These are phyloP conservation scores for Trichoderma asperelloides DNA, from an alignment of 495 filamentous ascomycete species.

Conservation along the genomic window DNA sequence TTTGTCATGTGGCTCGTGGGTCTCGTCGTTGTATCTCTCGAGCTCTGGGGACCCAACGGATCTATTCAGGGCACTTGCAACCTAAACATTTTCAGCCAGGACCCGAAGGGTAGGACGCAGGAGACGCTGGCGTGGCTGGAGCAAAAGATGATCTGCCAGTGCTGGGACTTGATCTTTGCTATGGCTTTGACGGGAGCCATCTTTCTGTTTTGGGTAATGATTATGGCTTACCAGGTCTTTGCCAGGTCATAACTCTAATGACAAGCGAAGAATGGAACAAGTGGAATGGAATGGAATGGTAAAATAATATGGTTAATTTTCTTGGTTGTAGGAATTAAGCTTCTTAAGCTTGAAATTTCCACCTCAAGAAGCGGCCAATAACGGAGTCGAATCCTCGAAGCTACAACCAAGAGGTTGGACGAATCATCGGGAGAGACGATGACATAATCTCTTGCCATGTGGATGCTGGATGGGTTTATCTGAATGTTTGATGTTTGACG, in stretches of 20 bases:
- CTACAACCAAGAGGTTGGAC: background rate
- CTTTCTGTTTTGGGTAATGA: slow-evolving; percentile 89
- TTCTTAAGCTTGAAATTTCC: background rate
- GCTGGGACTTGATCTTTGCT: slow-evolving; percentile 55
- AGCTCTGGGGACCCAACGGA: slow-evolving; percentile 72
- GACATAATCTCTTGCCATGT: background rate
- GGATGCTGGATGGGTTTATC: background rate
- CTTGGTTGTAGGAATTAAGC: background rate
- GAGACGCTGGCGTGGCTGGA: slow-evolving; percentile 78
- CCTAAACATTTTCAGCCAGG: slow-evolving; percentile 52
- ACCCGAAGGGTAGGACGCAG: slow-evolving; percentile 51
- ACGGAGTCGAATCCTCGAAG: slow-evolving; percentile 11
- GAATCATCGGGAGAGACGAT: background rate
- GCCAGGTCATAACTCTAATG: slow-evolving; percentile 31
- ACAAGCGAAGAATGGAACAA: background rate
- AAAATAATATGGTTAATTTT: background rate
- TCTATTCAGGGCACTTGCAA: slow-evolving; percentile 76
- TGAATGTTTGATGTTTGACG: background rate
- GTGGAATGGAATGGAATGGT: background rate
- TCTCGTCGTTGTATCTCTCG: slow-evolving; percentile 78
- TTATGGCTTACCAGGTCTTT: slow-evolving; percentile 86
- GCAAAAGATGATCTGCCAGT: slow-evolving; percentile 71
- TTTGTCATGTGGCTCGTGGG: slow-evolving; percentile 90
- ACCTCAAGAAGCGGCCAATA: background rate
- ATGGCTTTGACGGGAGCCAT: slow-evolving; percentile 71